phyloP scores from a whole-genome alignment of 306 rosid species.

The Elaeagnus macrophylla region DNA sequence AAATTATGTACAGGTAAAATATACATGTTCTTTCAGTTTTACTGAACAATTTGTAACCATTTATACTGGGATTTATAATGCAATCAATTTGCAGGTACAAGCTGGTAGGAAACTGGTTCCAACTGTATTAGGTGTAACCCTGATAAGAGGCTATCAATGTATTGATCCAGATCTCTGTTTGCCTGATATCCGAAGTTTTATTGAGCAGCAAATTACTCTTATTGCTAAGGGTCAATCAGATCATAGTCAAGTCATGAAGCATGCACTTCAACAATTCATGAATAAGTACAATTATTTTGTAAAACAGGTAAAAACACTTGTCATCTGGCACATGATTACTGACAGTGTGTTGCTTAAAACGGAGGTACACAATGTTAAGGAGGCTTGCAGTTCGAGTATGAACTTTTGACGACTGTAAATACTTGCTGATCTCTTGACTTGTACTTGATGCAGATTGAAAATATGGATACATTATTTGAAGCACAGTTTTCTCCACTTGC shows the following conservation, averaged over 20 bases:
- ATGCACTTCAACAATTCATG: constrained; percentile 76
- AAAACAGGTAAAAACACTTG: constrained; percentile 53
- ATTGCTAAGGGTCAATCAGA: constrained; percentile 84
- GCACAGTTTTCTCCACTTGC: constrained; percentile 84
- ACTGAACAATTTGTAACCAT: not conserved
- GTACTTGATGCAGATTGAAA: constrained; percentile 65
- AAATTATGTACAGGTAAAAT: constrained; percentile 83
- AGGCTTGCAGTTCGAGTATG: not conserved
- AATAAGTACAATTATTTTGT: constrained; percentile 83
- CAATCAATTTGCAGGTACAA: constrained; percentile 65
- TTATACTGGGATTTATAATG: constrained; percentile 19
- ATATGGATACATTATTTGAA: constrained; percentile 93
- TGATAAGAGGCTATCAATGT: constrained; percentile 89
- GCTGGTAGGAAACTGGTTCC: constrained; percentile 88
- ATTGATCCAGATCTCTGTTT: constrained; percentile 94
- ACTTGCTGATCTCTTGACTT: constrained; percentile 3
- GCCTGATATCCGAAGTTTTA: constrained; percentile 97
- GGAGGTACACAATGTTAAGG: no score
- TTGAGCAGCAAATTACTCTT: constrained; percentile 95
- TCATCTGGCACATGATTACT: not conserved
- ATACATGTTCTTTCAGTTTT: not conserved
- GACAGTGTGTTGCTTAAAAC: no score
- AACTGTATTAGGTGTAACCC: constrained; percentile 73
- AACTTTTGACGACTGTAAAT: not conserved
- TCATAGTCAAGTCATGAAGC: constrained; percentile 71